Evolutionary conservation across 2,329 filamentous ascomycete species (phyloP).

Genomic region (Bipolaris cookei): DNA sequence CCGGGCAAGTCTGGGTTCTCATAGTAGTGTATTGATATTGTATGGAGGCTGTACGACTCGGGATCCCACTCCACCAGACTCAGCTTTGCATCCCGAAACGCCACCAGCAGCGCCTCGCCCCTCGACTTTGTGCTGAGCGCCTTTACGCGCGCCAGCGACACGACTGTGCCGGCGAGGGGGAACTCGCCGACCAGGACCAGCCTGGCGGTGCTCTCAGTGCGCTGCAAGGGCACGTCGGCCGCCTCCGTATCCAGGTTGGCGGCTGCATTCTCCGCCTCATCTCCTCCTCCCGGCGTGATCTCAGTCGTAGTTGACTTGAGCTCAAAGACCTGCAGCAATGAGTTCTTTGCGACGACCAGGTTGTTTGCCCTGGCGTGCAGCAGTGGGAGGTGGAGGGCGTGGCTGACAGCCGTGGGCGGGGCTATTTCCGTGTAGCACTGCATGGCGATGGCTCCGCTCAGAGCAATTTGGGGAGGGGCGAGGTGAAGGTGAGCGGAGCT

Average conservation of each 20-base stretch:
- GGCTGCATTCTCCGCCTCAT: conserved; percentile 47
- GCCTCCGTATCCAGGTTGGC: conserved; percentile 59
- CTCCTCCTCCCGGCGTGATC: conserved; percentile 51
- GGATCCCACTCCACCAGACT: conserved; percentile 95
- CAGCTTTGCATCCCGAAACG: conserved; percentile 89
- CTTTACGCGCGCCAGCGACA: conserved; percentile 79
- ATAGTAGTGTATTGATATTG: conserved; percentile 96
- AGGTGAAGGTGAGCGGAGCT: background rate
- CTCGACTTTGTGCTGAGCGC: conserved; percentile 74
- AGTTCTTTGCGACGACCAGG: conserved; percentile 89
- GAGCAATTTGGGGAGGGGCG: conserved; percentile 22
- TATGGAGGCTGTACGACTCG: conserved; percentile 76
- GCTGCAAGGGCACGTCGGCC: conserved; percentile 55
- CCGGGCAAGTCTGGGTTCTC: conserved; percentile 89
- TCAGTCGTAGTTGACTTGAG: conserved; percentile 71
- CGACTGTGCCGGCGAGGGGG: conserved; percentile 81
- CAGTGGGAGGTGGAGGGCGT: conserved; percentile 81
- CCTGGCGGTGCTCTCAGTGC: conserved; percentile 73
- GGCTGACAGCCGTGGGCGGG: conserved; percentile 91
- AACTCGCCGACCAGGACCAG: conserved; percentile 87
- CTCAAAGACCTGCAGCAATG: conserved; percentile 88
- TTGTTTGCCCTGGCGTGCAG: conserved; percentile 77
- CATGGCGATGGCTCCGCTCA: conserved; percentile 61
- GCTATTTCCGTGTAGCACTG: conserved; percentile 97
- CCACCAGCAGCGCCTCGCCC: conserved; percentile 81